Evolutionary conservation across 768 basidiomycete genomes (phyloP).

Genomic region (Kwoniella sp.): DNA sequence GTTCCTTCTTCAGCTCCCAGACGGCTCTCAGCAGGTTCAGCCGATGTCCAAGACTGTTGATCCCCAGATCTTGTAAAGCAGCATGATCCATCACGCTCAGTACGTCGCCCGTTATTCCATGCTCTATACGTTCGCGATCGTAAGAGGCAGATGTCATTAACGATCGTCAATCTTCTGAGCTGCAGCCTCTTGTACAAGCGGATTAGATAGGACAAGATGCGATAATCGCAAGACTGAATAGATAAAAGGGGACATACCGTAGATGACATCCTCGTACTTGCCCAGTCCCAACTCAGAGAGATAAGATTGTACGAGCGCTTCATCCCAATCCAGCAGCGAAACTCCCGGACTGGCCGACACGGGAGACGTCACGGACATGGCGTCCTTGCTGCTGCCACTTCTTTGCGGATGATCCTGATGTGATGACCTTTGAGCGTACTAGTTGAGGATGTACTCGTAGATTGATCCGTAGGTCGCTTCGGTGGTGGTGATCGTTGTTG

Average conservation of each 20-base stretch:
- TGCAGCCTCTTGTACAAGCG: neutral
- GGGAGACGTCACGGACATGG: conserved; percentile 39
- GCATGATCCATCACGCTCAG: conserved; percentile 83
- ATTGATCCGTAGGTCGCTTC: too few species aligned
- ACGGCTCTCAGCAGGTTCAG: conserved; percentile 88
- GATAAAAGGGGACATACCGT: conserved; percentile 71
- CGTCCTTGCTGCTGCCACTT: neutral
- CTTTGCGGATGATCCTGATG: too few species aligned
- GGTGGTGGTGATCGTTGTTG: too few species aligned
- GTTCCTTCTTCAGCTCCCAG: conserved; percentile 81
- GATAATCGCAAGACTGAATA: conserved; percentile 19
- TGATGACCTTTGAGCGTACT: too few species aligned
- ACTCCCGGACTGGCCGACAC: conserved; percentile 32
- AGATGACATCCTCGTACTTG: conserved; percentile 80
- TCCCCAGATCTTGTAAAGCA: conserved; percentile 79
- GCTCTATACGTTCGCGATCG: conserved; percentile 62
- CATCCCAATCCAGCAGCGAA: conserved; percentile 57
- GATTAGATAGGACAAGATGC: too few species aligned
- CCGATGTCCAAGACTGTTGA: conserved; percentile 87
- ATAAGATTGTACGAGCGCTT: conserved; percentile 70
- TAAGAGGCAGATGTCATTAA: neutral
- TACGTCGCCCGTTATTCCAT: conserved; percentile 88
- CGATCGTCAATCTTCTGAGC: neutral
- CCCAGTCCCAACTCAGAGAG: conserved; percentile 74
- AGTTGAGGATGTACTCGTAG: too few species aligned